phyloP scores from a whole-genome alignment of 306 rosid genomes.

The Vicia faba region DNA sequence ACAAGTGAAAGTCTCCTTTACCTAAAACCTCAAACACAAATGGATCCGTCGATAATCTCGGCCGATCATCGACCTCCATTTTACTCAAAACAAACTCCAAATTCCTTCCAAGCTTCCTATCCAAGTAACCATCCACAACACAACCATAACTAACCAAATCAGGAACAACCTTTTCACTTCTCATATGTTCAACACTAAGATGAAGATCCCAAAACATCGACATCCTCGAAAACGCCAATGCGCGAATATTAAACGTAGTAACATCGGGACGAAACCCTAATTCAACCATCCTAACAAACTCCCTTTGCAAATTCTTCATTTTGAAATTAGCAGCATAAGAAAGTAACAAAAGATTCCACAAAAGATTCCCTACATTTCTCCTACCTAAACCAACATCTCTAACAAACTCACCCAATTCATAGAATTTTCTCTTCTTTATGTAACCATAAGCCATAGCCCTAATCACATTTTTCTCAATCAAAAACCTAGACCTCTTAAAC shows the following conservation, averaged over 20 bases:
- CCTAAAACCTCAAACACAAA: constrained; percentile 86
- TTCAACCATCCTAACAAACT: constrained; percentile 76
- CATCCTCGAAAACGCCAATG: constrained; percentile 92
- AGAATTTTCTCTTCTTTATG: constrained; percentile 54
- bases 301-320: constrained; percentile 89
- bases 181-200: constrained; percentile 91
- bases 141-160: constrained; percentile 93
- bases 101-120: constrained; percentile 72
- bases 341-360: constrained; percentile 83
- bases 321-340: constrained; percentile 89
- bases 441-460: constrained; percentile 71
- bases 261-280: constrained; percentile 75
- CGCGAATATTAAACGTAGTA: constrained; percentile 82
- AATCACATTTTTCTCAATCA: constrained; percentile 61
- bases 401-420: constrained; percentile 71
- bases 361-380: constrained; percentile 71
- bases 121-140: constrained; percentile 79
- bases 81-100: constrained; percentile 65
- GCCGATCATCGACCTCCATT: constrained; percentile 61
- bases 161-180: constrained; percentile 60
- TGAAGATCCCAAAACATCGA: constrained; percentile 90
- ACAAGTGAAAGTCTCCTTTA: constrained; percentile 84
- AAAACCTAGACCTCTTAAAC: constrained; percentile 64
- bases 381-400: constrained; percentile 79
- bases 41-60: constrained; percentile 61